Evolutionary conservation across 352 stramenopile species (phyloP).

Genomic region (Thraustotheca clavata): DNA sequence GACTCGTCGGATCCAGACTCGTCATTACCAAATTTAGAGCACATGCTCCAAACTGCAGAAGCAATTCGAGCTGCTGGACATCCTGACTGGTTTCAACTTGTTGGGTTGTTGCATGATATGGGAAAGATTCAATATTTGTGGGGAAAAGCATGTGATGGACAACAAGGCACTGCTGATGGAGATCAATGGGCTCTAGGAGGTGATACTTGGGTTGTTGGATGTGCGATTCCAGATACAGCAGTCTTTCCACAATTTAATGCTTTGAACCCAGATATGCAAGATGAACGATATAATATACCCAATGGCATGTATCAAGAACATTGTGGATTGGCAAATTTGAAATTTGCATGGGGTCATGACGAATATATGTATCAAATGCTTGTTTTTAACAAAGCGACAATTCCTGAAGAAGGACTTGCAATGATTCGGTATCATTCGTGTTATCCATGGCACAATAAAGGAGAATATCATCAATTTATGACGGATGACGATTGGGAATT

Average conservation of each 20-base stretch:
- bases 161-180: slow-evolving; percentile 78
- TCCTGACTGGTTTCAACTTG: slow-evolving; percentile 89
- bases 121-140: slow-evolving; percentile 94
- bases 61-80: slow-evolving; percentile 82
- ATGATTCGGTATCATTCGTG: slow-evolving; percentile 93
- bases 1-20: slow-evolving; percentile 91
- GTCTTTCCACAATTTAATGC: slow-evolving; percentile 88
- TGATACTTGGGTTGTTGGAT: slow-evolving; percentile 90
- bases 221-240: slow-evolving; percentile 76
- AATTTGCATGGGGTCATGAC: slow-evolving; percentile 89
- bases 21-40: slow-evolving; percentile 84
- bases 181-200: slow-evolving; percentile 91
- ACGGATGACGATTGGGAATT: slow-evolving; percentile 73
- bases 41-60: slow-evolving; percentile 93
- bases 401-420: slow-evolving; percentile 83
- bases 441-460: slow-evolving; percentile 92
- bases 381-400: slow-evolving; percentile 77
- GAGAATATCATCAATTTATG: slow-evolving; percentile 87
- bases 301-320: slow-evolving; percentile 83
- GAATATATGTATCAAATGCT: slow-evolving; percentile 95
- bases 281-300: slow-evolving; percentile 76
- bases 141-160: slow-evolving; percentile 71
- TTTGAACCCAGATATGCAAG: slow-evolving; percentile 86
- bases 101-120: slow-evolving; percentile 90
- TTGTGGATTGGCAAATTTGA: slow-evolving; percentile 85